A percentile compares a stretch with the other conserved stretches of the same genome.
Conservation (phyloP, 1,284 basidiomycete species). For the Trichosporon sp. region DNA sequence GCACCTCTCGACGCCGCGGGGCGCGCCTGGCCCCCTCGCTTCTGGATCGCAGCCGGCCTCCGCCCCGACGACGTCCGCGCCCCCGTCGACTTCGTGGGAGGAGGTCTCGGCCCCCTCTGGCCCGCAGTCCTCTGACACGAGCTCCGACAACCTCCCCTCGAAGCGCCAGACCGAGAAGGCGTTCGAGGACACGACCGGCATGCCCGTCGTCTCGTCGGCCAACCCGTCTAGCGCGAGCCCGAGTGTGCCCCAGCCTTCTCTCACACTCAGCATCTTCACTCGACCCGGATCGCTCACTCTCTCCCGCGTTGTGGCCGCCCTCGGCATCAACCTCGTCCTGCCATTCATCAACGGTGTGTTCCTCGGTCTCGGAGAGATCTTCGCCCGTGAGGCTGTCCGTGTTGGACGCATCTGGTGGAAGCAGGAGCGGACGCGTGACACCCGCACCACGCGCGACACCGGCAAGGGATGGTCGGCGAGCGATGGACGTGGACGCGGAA, state of each 20-base stretch:
- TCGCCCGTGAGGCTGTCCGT: slow-evolving; percentile 78
- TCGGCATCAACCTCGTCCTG: slow-evolving; percentile 85
- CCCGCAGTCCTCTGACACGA: slow-evolving; percentile 2
- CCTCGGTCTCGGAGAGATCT: slow-evolving; percentile 97
- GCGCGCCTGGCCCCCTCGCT: neutral
- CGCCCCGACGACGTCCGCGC: slow-evolving; percentile 33
- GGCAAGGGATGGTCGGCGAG: slow-evolving; percentile 10
- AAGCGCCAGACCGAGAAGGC: slow-evolving; percentile 4
- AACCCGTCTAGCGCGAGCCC: slow-evolving; percentile 28
- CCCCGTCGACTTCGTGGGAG: slow-evolving; percentile 40
- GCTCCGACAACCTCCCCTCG: slow-evolving; percentile 3
- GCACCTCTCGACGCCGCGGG: slow-evolving; percentile 39
- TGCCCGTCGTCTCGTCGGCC: slow-evolving; percentile 1
- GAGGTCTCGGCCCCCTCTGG: slow-evolving; percentile 25
- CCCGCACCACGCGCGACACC: slow-evolving; percentile 19
- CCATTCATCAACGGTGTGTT: slow-evolving; percentile 97
- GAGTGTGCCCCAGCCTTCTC: slow-evolving; percentile 48
- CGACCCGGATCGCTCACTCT: slow-evolving; percentile 69
- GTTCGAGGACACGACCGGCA: neutral
- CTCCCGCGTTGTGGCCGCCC: slow-evolving; percentile 67
- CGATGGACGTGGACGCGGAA: slow-evolving; percentile 18
- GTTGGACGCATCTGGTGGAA: slow-evolving; percentile 54
- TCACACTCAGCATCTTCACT: slow-evolving; percentile 74
- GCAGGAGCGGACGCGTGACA: slow-evolving; percentile 28
- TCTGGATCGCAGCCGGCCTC: too few species aligned